Base-by-base conservation (phyloP, 2,329 filamentous ascomycete genomes). In the Xylaria sp. region DNA sequence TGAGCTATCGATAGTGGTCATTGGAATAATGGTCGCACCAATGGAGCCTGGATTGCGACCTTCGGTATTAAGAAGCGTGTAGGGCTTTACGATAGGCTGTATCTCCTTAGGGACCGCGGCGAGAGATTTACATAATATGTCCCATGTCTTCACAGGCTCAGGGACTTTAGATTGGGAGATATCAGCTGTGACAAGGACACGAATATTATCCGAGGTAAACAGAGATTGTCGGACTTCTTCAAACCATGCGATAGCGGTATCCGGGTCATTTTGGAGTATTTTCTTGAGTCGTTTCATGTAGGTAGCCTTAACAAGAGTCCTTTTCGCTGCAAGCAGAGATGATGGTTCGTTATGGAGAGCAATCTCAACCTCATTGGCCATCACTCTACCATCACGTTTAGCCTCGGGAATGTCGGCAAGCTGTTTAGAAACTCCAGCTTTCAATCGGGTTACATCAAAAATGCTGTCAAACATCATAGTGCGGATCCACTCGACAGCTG, bases 1-100 rank as follows among this genome's bases (percentile, higher is more conserved):
- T 1, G 94, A 97, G 49, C 92, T 96, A 81, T 99, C 96, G 58
- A 97, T 91, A 0, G 94, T 92, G 0, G 93, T 89, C 89, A 99
- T 96, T 17, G 96, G 94, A 25, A 98, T 87, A 61, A 99, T 87
- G 71, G 93, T 91, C 36, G 90, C 88, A 36, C 88, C 88, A 39
- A 92, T 85, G 5, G 88, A 87, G 15, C 96, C 96, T 0, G 94
- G 92, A 6, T 87, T 88, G 60, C 86, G 85, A 17, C 94, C 96
- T 61, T 92, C 89, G 0, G 88, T 83, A 69, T 89, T 96, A 61
- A 97, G 88, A n/a, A 93, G 85, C 44, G 88, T 86, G 58, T 87
- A 84, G 9, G 90, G 87, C 70, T 89, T 87, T 65, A 91, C 88
- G 55, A 97, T 90, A 1, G 92, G 90, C 15, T 89, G 83, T 61